Conservation (phyloP, 1,139 yeast species). For the Pichia sp. region DNA sequence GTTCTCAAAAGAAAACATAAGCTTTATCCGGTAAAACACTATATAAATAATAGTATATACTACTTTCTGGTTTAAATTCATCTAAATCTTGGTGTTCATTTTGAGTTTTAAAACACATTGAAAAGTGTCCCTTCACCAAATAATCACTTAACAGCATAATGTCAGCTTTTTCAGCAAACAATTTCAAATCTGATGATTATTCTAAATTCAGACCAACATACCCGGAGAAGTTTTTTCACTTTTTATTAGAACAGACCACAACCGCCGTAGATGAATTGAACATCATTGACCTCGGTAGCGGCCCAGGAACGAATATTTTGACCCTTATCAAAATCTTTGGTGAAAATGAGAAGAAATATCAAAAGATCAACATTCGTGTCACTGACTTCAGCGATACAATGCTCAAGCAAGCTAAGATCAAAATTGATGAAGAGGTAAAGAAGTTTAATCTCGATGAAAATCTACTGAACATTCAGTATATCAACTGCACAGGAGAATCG, state of each 20-base stretch:
- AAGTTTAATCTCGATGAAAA: neutral
- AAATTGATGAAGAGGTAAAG: neutral
- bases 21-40: too few relatives aligned
- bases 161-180: conserved; percentile 57
- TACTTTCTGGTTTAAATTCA: too few relatives aligned
- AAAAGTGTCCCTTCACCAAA: too few relatives aligned
- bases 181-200: conserved; percentile 54
- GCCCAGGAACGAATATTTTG: conserved; percentile 49
- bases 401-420: conserved; percentile 33
- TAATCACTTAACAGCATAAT: conserved; percentile 25
- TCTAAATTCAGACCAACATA: conserved; percentile 59
- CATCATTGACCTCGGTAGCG: conserved; percentile 68
- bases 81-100: too few relatives aligned
- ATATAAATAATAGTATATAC: too few relatives aligned
- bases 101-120: too few relatives aligned
- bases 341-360: neutral
- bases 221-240: conserved; percentile 43
- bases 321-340: conserved; percentile 2
- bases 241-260: conserved; percentile 21
- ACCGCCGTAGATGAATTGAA: conserved; percentile 1
- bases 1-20: too few relatives aligned
- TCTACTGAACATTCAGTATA: conserved; percentile 16
- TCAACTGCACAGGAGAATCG: conserved; percentile 27
- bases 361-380: conserved; percentile 45
- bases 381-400: conserved; percentile 60